Evolutionary conservation across 106 monocot genomes (phyloP).

Genomic region (Platanthera guangdongensis): DNA sequence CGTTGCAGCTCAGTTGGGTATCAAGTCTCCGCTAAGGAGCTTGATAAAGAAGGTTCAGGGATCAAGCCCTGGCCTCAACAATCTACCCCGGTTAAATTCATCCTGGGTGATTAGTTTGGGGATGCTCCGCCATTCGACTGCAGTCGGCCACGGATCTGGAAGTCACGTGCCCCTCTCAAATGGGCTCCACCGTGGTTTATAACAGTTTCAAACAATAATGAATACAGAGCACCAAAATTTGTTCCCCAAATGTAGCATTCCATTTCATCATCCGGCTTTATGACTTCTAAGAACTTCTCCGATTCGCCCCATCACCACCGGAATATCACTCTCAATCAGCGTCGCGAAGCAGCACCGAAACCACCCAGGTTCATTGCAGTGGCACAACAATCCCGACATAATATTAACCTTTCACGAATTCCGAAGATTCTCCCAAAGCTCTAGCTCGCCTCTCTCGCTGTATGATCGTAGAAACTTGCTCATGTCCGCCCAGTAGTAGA

Average conservation of each 20-base stretch:
- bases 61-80: too few species aligned
- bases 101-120: too few species aligned
- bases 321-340: constrained; percentile 57
- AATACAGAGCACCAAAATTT: background rate
- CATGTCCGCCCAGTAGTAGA: constrained; percentile 95
- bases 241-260: background rate
- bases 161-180: too few species aligned
- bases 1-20: too few species aligned
- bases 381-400: constrained; percentile 75
- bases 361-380: constrained; percentile 98
- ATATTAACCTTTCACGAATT: constrained; percentile 67
- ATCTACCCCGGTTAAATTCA: too few species aligned
- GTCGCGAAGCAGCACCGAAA: constrained; percentile 78
- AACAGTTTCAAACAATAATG: too few species aligned
- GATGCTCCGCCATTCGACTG: too few species aligned
- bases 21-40: too few species aligned
- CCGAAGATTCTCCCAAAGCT: constrained; percentile 75
- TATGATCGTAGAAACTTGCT: constrained; percentile 68
- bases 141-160: too few species aligned
- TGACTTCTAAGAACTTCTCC: constrained; percentile 30
- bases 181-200: too few species aligned
- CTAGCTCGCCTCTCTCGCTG: constrained; percentile 84
- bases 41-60: too few species aligned
- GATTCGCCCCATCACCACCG: constrained; percentile 80
- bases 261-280: background rate